phyloP scores from a whole-genome alignment of 1,284 basidiomycete species.

The Erythrobasidium hasegawianum region DNA sequence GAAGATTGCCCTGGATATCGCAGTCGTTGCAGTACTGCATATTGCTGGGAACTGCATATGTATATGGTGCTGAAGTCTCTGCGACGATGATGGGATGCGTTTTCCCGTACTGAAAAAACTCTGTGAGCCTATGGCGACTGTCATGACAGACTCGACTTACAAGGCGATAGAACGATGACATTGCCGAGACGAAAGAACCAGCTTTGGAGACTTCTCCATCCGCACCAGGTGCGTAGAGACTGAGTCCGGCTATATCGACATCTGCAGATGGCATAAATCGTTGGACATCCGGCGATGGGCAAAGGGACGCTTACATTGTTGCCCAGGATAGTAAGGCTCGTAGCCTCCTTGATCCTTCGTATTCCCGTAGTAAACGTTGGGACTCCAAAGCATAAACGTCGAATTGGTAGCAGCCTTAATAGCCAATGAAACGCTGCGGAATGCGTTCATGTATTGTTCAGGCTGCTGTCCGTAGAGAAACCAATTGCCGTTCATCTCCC shows the following conservation, averaged over 20 bases:
- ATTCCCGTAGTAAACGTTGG: conserved; percentile 40
- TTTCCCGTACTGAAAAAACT: conserved; percentile 27
- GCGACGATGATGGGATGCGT: conserved; percentile 39
- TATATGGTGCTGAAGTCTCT: conserved; percentile 42
- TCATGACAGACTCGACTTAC: conserved; percentile 18
- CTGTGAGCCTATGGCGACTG: too few species aligned
- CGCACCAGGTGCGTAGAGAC: conserved; percentile 36
- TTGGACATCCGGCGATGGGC: too few species aligned
- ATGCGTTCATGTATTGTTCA: conserved; percentile 33
- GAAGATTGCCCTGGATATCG: conserved; percentile 34
- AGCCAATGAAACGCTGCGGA: conserved; percentile 33
- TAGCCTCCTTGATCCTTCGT: conserved; percentile 38
- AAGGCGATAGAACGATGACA: conserved; percentile 41
- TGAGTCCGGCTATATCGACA: conserved; percentile 43
- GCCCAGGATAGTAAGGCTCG: conserved; percentile 42
- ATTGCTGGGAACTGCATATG: conserved; percentile 39
- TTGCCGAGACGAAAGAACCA: conserved; percentile 14
- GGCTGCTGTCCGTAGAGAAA: conserved; percentile 42
- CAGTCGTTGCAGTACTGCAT: conserved; percentile 38
- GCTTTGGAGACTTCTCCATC: conserved; percentile 15
- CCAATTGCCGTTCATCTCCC: conserved; percentile 46
- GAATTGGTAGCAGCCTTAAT: conserved; percentile 32
- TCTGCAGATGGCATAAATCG: too few species aligned
- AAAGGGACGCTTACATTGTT: too few species aligned
- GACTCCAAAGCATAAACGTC: conserved; percentile 44